Evolutionary conservation across 305 asterid genomes (phyloP).

Genomic region (Fraxinus dipetala): DNA sequence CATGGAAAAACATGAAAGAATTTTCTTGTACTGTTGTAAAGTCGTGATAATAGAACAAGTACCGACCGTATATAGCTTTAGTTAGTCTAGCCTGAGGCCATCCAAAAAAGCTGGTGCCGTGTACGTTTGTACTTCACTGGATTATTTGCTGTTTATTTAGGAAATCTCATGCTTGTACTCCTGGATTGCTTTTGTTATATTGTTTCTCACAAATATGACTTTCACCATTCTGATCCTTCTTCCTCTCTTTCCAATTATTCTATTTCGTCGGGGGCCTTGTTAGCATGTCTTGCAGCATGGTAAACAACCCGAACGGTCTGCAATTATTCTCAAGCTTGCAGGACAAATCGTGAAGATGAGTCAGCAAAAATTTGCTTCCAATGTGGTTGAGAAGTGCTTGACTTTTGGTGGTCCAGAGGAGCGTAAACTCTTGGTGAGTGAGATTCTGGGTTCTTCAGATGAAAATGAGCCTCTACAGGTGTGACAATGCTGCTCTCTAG

Average conservation of each 20-base stretch:
- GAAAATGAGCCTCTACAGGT: slow-evolving; percentile 87
- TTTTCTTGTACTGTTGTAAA: neutral
- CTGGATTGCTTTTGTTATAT: neutral
- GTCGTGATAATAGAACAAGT: too few relatives aligned
- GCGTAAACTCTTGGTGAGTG: slow-evolving; percentile 59
- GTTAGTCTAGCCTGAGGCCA: too few relatives aligned
- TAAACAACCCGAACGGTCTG: slow-evolving; percentile 62
- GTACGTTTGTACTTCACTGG: neutral
- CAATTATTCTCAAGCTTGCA: slow-evolving; percentile 59
- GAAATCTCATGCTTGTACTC: neutral
- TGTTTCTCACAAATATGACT: neutral
- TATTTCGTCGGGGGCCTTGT: slow-evolving; percentile 14
- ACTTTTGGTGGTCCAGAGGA: slow-evolving; percentile 61
- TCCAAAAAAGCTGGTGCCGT: neutral
- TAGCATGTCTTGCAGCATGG: slow-evolving; percentile 83
- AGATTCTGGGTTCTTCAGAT: slow-evolving; percentile 80
- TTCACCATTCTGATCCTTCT: neutral
- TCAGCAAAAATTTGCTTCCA: slow-evolving; percentile 79
- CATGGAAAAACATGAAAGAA: neutral
- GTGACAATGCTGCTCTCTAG: neutral
- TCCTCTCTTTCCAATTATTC: neutral
- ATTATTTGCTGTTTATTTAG: neutral
- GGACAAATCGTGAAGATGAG: slow-evolving; percentile 88
- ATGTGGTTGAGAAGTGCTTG: slow-evolving; percentile 81
- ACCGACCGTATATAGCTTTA: too few relatives aligned